phyloP scores from a whole-genome alignment of 441 rosid genomes.

The Geranium incanum region DNA sequence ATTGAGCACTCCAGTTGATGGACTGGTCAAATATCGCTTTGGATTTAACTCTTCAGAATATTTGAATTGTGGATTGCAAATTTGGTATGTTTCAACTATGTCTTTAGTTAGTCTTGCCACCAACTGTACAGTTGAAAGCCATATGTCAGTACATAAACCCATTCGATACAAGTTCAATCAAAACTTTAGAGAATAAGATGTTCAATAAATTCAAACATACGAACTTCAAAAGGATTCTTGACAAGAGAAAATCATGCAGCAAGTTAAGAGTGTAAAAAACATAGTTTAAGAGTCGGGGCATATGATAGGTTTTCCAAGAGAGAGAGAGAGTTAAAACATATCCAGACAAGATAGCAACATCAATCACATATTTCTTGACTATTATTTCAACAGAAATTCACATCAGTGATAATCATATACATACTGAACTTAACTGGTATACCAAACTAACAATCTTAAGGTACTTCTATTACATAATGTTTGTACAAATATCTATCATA shows the following conservation, averaged over 20 bases:
- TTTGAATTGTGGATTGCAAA: slow-evolving; percentile 84
- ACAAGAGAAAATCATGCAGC: slow-evolving; percentile 13
- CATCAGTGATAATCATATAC: background rate
- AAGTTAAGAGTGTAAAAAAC: slow-evolving; percentile 11
- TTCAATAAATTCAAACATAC: slow-evolving; percentile 8
- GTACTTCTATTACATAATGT: slow-evolving; percentile 2
- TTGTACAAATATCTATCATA: background rate
- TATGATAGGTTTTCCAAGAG: background rate
- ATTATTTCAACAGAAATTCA: background rate
- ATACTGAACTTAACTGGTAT: background rate
- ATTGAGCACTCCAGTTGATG: slow-evolving; percentile 84
- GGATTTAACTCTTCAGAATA: slow-evolving; percentile 93
- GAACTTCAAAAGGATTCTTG: slow-evolving; percentile 12
- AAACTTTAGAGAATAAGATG: slow-evolving; percentile 7
- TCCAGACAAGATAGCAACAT: slow-evolving; percentile 5
- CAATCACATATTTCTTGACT: background rate
- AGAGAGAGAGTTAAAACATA: slow-evolving; percentile 4
- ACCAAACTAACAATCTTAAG: background rate
- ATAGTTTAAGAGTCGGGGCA: background rate
- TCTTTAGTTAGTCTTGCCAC: slow-evolving; percentile 80
- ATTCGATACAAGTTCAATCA: background rate
- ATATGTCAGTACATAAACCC: slow-evolving; percentile 28
- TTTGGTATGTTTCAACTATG: slow-evolving; percentile 81
- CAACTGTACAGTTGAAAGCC: slow-evolving; percentile 55
- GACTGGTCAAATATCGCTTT: slow-evolving; percentile 92